These are phyloP conservation scores for Moesziomyces globuligerus DNA, from an alignment of 1,284 basidiomycete species.

Conservation along the genomic window DNA sequence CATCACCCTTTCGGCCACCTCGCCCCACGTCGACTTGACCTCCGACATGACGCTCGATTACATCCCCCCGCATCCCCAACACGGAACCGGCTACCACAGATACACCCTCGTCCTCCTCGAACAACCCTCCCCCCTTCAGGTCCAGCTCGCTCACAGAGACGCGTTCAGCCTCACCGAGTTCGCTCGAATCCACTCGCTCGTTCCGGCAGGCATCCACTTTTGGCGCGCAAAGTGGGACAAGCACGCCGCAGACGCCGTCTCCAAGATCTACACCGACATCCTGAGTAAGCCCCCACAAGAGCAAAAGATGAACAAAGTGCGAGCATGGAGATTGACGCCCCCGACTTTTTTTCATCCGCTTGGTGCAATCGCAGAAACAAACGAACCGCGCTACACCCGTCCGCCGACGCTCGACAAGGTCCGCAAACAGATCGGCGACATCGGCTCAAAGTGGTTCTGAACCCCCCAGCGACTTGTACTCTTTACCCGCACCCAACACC, in stretches of 20 bases:
- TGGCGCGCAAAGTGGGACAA: constrained; percentile 79
- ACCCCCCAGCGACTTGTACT: too few relatives aligned
- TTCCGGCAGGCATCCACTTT: constrained; percentile 77
- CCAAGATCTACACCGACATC: constrained; percentile 75
- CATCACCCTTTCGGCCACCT: constrained; percentile 62
- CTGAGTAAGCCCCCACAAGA: constrained; percentile 68
- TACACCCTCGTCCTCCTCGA: constrained; percentile 81
- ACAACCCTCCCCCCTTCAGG: constrained; percentile 69
- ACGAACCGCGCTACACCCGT: constrained; percentile 5
- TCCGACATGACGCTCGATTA: constrained; percentile 74
- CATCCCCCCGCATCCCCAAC: constrained; percentile 86
- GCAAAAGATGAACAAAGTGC: too few relatives aligned
- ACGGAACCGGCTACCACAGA: constrained; percentile 84
- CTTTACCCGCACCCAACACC: not conserved
- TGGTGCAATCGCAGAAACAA: constrained; percentile 7
- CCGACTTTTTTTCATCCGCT: too few relatives aligned
- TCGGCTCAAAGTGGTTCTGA: constrained; percentile 39
- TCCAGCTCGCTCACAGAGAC: constrained; percentile 68
- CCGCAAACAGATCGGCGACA: constrained; percentile 29
- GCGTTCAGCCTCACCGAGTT: constrained; percentile 78
- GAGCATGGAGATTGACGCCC: too few relatives aligned
- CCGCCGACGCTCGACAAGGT: constrained; percentile 29
- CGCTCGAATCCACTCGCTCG: constrained; percentile 72
- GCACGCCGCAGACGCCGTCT: constrained; percentile 72
- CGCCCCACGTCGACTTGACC: constrained; percentile 71